These are phyloP conservation scores for Eucalyptus tenuipes DNA, from an alignment of 345 rosid species.

Conservation along the genomic window DNA sequence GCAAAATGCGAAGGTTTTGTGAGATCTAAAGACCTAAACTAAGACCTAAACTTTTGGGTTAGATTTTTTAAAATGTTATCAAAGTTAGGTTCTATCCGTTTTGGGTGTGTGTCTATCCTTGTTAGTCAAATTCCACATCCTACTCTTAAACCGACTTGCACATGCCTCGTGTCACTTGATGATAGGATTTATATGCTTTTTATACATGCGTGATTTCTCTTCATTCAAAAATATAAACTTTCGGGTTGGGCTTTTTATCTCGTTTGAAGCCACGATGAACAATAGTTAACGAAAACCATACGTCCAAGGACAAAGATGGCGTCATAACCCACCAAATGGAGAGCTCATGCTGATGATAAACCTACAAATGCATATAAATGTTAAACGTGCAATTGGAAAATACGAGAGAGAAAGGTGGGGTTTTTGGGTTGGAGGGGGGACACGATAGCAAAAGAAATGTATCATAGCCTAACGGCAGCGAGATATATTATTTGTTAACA, in stretches of 20 bases:
- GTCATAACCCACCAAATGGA: background rate
- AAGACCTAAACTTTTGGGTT: background rate
- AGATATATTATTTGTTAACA: background rate
- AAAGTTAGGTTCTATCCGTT: accelerated
- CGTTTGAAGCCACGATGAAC: background rate
- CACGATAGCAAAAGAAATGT: background rate
- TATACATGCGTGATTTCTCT: background rate
- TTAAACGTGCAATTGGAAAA: background rate
- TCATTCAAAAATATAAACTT: background rate
- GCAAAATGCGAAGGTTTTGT: background rate
- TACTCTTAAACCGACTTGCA: background rate
- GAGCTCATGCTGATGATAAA: background rate
- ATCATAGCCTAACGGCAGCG: background rate
- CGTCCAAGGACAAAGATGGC: background rate
- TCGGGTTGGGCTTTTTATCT: background rate
- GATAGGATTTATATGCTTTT: background rate
- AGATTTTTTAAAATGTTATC: background rate
- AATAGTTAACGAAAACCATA: background rate
- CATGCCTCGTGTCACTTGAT: background rate
- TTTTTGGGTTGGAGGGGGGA: background rate
- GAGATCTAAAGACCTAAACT: background rate
- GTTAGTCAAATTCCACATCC: background rate
- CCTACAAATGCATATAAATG: background rate
- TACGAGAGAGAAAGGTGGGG: background rate
- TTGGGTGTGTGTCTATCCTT: accelerated